Base-by-base conservation (phyloP, 1,284 basidiomycete species). In the Ustilago trichophora region DNA sequence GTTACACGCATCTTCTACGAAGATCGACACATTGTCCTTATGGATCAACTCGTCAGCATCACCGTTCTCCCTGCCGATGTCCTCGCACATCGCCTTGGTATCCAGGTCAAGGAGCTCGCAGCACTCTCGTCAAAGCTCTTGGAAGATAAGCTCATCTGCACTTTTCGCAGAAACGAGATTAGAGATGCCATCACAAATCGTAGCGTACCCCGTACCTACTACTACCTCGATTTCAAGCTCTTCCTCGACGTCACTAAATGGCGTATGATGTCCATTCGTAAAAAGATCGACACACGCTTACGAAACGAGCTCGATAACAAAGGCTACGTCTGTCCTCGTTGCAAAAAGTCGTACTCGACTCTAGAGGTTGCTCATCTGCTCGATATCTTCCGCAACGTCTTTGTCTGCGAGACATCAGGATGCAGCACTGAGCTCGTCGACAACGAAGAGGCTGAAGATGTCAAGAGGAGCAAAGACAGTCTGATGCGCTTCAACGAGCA, bases 221-320 rank as follows among this genome's bases (percentile, higher is more conserved):
- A 93, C 85, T 98, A 92, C 83, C 90, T 99, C 79, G 91, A 98
- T 84, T 95, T 93, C 82, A 89, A 92, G 73, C 88, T 90, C 77
- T 95, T 97, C 78, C 92, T 92, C 83, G 93, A 98, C 81, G 93
- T 98, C 42, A 91, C 95, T 80, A 97, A 98, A 83, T 98, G 95
- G 91, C 87, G 93, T 31, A 88, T 98, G 58, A 91, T 92, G n/a
- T 90, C 91, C 79, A 96, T 99, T 89, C 87, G 90, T 66, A 87
- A 89, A 60, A 87, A 88, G 53, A 93, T 98, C 69, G 94, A 98
- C 56, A 41, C 42, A 45, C 49, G 59, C n/a, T 43, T 71, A 13
- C 55, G 65, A 16, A 70, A 72, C 50, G 64, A 74, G 34, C 88
- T 96, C 53, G 92, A 95, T 70, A 92, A 93, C 80, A 92, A 95